phyloP scores from a whole-genome alignment of 306 rosid genomes.

The Casuarina cunninghamiana region DNA sequence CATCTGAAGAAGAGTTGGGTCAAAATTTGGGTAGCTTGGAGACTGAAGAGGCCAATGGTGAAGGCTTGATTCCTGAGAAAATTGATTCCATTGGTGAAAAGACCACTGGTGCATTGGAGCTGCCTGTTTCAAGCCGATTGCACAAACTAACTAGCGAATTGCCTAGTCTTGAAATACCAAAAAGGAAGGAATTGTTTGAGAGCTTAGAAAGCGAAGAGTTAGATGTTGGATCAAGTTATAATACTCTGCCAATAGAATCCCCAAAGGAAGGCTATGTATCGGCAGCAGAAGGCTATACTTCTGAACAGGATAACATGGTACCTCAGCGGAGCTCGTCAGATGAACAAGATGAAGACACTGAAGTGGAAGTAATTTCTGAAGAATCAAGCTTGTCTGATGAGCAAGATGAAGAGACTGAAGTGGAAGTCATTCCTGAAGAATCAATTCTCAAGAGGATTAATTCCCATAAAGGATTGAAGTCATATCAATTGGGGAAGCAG shows the following conservation, averaged over 20 bases:
- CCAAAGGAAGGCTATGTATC: constrained; percentile 27
- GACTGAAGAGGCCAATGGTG: constrained; percentile 34
- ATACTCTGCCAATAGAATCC: constrained; percentile 27
- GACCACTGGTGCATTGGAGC: constrained; percentile 25
- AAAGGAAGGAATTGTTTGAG: constrained; percentile 27
- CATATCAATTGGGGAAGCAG: constrained; percentile 88
- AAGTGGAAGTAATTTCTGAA: too few species aligned
- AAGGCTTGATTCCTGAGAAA: constrained; percentile 35
- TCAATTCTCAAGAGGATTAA: constrained; percentile 71
- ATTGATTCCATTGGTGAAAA: constrained; percentile 29
- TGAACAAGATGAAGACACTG: too few species aligned
- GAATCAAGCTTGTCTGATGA: constrained; percentile 16
- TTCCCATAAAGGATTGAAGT: constrained; percentile 72
- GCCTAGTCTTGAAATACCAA: constrained; percentile 63
- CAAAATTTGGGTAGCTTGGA: constrained; percentile 48
- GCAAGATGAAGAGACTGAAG: constrained; percentile 40
- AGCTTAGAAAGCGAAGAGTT: constrained; percentile 36
- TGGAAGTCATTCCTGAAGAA: constrained; percentile 59
- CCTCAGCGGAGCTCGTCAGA: constrained; percentile 22
- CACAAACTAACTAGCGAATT: constrained; percentile 35
- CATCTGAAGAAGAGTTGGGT: constrained; percentile 70
- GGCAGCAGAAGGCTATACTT: constrained; percentile 18
- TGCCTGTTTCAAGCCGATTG: constrained; percentile 35
- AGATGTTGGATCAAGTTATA: constrained; percentile 14
- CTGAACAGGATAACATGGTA: constrained; percentile 29